phyloP scores from a whole-genome alignment of 768 basidiomycete species.

The Lactifluus volemus region DNA sequence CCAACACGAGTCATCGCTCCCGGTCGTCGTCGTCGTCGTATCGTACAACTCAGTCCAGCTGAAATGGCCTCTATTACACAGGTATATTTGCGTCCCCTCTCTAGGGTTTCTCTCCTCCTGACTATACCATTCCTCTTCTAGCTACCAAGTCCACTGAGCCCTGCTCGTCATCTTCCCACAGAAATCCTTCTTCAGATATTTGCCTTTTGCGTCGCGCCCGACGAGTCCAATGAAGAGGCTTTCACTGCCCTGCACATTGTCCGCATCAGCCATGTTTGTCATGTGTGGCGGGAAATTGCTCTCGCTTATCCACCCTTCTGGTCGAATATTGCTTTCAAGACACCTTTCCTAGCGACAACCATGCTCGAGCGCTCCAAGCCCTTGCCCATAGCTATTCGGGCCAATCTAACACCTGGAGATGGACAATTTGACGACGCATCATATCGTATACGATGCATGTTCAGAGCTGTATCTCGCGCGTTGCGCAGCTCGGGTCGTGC shows the following conservation, averaged over 20 bases:
- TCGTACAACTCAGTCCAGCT: no score
- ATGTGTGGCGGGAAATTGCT: slow-evolving; percentile 16
- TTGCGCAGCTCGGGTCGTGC: slow-evolving; percentile 17
- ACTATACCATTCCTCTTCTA: not conserved
- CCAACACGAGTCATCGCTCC: not conserved
- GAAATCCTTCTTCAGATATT: slow-evolving; percentile 21
- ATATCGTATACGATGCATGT: slow-evolving; percentile 4
- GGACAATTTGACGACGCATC: slow-evolving; percentile 2
- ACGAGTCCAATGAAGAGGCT: slow-evolving; percentile 9
- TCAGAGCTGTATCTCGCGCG: slow-evolving; percentile 18
- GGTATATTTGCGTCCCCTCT: not conserved
- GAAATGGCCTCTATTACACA: slow-evolving; percentile 5
- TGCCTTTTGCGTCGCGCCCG: slow-evolving; percentile 10
- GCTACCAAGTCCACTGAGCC: not conserved
- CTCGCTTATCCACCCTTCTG: slow-evolving; percentile 17
- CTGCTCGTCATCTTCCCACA: slow-evolving; percentile 10
- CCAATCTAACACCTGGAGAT: slow-evolving; percentile 9
- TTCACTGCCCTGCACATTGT: slow-evolving; percentile 11
- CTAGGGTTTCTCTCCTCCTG: not conserved
- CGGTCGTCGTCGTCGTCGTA: no score
- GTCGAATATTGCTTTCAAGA: slow-evolving; percentile 17
- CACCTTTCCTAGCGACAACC: slow-evolving; percentile 15
- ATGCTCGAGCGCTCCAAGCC: slow-evolving; percentile 20
- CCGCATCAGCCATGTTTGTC: slow-evolving; percentile 18
- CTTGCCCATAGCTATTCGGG: slow-evolving; percentile 12